phyloP scores from a whole-genome alignment of 768 basidiomycete genomes.

The Amyloporia xantha region DNA sequence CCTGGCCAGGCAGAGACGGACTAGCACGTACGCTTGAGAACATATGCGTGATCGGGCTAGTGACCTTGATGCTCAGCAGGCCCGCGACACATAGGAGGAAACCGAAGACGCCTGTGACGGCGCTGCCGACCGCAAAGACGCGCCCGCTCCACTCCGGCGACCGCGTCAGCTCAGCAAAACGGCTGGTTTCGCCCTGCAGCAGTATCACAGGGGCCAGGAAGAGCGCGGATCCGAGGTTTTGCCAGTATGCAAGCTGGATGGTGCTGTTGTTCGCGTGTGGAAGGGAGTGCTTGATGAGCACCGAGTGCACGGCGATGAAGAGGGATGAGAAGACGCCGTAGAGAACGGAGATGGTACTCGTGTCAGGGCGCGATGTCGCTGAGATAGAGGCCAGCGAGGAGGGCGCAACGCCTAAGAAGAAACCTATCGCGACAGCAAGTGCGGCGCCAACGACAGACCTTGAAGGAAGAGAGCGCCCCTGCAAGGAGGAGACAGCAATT shows the following conservation, averaged over 20 bases:
- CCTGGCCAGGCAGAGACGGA: neutral
- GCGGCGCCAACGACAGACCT: conserved; percentile 51
- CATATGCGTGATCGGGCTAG: conserved; percentile 82
- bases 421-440: conserved; percentile 61
- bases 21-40: conserved; percentile 58
- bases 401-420: conserved; percentile 70
- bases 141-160: conserved; percentile 40
- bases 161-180: conserved; percentile 33
- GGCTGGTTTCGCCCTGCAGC: conserved; percentile 45
- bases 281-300: conserved; percentile 66
- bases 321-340: conserved; percentile 69
- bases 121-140: conserved; percentile 56
- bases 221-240: conserved; percentile 61
- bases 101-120: conserved; percentile 71
- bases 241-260: conserved; percentile 74
- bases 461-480: conserved; percentile 50
- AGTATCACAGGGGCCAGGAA: conserved; percentile 60
- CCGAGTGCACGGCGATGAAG: conserved; percentile 71
- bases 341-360: conserved; percentile 52
- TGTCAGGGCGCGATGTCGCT: conserved; percentile 26
- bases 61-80: conserved; percentile 74
- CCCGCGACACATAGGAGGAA: conserved; percentile 78
- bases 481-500: conserved; percentile 60
- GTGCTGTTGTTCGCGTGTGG: conserved; percentile 65
- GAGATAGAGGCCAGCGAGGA: conserved; percentile 34